phyloP scores from a whole-genome alignment of 2,329 filamentous ascomycete species.

The Trichoderma atroviride region DNA sequence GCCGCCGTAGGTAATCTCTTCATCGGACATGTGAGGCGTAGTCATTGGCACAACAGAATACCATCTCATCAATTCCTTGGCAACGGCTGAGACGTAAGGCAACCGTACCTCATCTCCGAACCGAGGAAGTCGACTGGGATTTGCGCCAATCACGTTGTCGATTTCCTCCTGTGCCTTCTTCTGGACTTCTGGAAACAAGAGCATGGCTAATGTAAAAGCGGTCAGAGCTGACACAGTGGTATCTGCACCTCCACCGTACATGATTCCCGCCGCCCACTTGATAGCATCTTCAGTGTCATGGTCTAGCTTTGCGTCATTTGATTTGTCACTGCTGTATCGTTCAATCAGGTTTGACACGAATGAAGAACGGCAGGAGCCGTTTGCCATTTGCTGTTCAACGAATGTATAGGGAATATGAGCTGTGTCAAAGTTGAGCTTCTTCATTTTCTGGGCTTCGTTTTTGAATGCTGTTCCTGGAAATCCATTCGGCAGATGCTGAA shows the following conservation, averaged over 20 bases:
- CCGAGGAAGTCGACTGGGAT: neutral
- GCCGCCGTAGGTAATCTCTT: neutral
- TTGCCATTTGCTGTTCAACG: neutral
- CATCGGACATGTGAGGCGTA: neutral
- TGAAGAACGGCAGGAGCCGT: neutral
- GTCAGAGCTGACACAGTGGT: neutral
- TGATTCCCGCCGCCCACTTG: neutral
- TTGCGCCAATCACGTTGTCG: neutral
- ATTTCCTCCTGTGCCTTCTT: constrained; percentile 18
- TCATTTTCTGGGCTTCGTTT: neutral
- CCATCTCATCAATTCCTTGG: neutral
- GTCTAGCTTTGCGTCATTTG: neutral
- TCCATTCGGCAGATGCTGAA: neutral
- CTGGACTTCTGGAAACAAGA: neutral
- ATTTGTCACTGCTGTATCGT: neutral
- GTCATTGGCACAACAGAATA: neutral
- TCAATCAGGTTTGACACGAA: neutral
- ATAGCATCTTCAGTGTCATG: neutral
- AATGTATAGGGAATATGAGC: neutral
- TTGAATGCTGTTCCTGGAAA: constrained; percentile 19
- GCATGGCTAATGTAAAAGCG: neutral
- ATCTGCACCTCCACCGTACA: neutral
- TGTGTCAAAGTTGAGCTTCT: neutral
- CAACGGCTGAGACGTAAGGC: neutral
- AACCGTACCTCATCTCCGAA: neutral